Conservation (phyloP, 305 asterid genomes). For the Solanum aculeatissimum region DNA sequence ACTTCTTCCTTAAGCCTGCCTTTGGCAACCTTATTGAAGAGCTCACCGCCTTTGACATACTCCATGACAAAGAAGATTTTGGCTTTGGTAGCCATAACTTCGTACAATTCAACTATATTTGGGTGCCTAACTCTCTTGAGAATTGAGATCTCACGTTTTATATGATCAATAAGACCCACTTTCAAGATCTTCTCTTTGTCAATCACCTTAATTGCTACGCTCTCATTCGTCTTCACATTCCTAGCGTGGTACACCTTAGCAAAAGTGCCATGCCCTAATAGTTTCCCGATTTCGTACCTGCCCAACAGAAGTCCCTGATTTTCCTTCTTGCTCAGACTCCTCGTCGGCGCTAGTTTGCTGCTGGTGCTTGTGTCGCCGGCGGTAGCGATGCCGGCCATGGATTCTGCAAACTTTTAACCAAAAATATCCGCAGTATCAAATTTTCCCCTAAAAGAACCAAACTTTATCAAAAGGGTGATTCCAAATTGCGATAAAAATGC, state of each 20-base stretch:
- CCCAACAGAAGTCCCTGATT: constrained; percentile 47
- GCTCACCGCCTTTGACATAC: constrained; percentile 78
- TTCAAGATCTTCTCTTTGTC: constrained; percentile 75
- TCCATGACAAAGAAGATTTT: constrained; percentile 83
- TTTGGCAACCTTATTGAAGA: constrained; percentile 75
- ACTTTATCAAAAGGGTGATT: not conserved
- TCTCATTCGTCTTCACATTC: constrained; percentile 54
- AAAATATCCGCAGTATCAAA: not conserved
- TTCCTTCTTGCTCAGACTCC: constrained; percentile 42
- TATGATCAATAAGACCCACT: constrained; percentile 55
- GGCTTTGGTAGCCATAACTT: constrained; percentile 82
- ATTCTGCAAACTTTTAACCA: not conserved
- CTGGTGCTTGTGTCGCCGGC: not conserved
- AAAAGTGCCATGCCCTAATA: constrained; percentile 76
- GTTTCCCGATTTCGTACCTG: constrained; percentile 60
- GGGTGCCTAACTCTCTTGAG: constrained; percentile 73
- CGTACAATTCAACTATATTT: constrained; percentile 68
- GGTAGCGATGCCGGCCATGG: constrained; percentile 35
- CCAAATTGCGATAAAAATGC: not conserved
- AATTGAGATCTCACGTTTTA: constrained; percentile 83
- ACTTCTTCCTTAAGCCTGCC: constrained; percentile 76
- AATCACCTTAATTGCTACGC: constrained; percentile 73
- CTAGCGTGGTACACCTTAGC: constrained; percentile 81
- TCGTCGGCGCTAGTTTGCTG: constrained; percentile 10
- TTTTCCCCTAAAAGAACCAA: not conserved